These are phyloP conservation scores for Stagonosporopsis cucurbitacearum DNA, from an alignment of 2,329 filamentous ascomycete genomes.

Conservation along the genomic window DNA sequence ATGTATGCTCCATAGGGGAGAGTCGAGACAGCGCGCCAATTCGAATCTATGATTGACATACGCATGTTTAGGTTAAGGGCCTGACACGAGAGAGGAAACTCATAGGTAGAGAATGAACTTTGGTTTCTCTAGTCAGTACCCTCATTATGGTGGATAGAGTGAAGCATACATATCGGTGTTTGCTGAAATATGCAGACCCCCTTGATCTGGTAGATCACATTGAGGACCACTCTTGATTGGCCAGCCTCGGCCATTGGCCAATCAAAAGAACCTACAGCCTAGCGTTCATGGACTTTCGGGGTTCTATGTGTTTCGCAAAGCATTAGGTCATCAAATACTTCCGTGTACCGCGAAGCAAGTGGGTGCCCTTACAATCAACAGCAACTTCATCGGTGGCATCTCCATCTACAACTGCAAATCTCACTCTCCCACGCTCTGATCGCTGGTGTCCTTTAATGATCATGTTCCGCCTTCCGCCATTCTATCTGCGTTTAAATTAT, in stretches of 20 bases:
- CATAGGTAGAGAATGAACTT: not conserved
- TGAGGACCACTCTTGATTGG: too few species aligned
- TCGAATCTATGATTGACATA: not conserved
- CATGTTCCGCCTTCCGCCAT: not conserved
- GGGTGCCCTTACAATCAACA: not conserved
- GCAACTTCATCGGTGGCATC: not conserved
- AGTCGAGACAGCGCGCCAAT: conserved; percentile 1
- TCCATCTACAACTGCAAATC: not conserved
- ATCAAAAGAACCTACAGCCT: too few species aligned
- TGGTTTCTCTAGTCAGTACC: not conserved
- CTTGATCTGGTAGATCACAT: too few species aligned
- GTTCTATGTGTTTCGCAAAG: too few species aligned
- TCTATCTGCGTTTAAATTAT: not conserved
- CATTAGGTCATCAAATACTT: not conserved
- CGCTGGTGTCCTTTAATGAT: not conserved
- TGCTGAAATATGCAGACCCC: not conserved
- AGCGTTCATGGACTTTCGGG: too few species aligned
- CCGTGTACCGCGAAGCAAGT: not conserved
- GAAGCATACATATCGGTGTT: not conserved
- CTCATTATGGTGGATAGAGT: not conserved
- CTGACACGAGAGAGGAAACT: not conserved
- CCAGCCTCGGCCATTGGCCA: too few species aligned
- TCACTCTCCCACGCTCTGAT: not conserved
- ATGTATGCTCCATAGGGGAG: not conserved
- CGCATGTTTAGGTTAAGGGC: not conserved